Conservation (phyloP, 441 rosid genomes). For the Monsonia emarginata region DNA sequence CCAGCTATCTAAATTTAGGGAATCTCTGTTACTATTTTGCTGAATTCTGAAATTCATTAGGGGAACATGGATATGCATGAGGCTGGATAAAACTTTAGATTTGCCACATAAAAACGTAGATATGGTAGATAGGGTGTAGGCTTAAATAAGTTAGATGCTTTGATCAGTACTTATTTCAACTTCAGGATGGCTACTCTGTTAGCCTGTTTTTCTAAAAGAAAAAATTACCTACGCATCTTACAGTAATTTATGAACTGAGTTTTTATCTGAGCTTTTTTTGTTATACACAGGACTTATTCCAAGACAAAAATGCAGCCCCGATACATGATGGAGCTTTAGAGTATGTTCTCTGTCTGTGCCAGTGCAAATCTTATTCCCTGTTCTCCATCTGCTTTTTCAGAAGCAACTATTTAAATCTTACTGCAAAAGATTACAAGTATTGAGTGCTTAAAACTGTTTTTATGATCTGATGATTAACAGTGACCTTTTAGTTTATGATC, state of each 20-base stretch:
- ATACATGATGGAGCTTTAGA: slow-evolving; percentile 33
- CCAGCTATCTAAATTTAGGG: no score
- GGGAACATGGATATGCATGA: no score
- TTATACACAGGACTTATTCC: slow-evolving; percentile 53
- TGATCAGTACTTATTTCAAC: neutral
- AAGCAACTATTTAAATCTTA: neutral
- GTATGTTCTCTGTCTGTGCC: slow-evolving; percentile 32
- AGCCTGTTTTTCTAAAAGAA: neutral
- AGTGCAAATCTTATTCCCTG: neutral
- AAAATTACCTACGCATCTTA: neutral
- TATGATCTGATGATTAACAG: neutral
- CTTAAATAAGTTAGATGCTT: no score
- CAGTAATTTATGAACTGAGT: slow-evolving; percentile 5
- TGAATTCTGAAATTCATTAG: no score
- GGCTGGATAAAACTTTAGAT: no score
- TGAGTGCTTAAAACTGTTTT: neutral
- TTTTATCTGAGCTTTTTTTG: slow-evolving; percentile 12
- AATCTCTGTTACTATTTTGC: no score
- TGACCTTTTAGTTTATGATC: neutral
- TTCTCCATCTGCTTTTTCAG: neutral
- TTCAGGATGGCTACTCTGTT: neutral
- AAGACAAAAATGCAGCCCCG: slow-evolving; percentile 40
- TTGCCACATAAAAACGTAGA: no score
- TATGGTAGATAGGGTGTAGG: no score
- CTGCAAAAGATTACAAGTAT: neutral